phyloP scores from a whole-genome alignment of 306 rosid species.

The Hippophae rhamnoides region DNA sequence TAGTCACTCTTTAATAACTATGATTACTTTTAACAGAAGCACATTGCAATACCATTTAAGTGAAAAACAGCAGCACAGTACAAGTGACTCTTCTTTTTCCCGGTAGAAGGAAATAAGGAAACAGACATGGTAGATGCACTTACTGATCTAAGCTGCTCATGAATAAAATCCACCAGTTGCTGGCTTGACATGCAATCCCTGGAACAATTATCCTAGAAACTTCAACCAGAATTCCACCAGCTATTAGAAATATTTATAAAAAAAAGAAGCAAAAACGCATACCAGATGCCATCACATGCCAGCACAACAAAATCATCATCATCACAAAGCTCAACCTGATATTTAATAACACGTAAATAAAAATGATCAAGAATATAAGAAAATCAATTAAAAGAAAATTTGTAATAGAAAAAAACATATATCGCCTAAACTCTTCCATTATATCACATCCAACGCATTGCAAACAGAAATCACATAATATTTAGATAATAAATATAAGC shows the following conservation, averaged over 20 bases:
- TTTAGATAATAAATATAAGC: neutral
- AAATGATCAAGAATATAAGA: slow-evolving; percentile 5
- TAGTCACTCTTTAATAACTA: too few species aligned
- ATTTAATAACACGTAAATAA: neutral
- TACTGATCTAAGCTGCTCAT: slow-evolving; percentile 53
- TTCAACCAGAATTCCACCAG: neutral
- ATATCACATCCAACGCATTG: slow-evolving; percentile 3
- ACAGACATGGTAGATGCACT: slow-evolving; percentile 17
- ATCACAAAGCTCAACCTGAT: slow-evolving; percentile 80
- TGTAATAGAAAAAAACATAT: too few species aligned
- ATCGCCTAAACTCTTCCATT: neutral
- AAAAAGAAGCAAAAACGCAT: slow-evolving; percentile 23
- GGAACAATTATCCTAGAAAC: slow-evolving; percentile 25
- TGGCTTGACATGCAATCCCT: slow-evolving; percentile 99
- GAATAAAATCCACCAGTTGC: slow-evolving; percentile 77
- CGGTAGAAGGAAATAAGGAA: neutral
- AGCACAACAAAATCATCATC: slow-evolving; percentile 75
- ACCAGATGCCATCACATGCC: slow-evolving; percentile 96
- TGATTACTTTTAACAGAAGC: too few species aligned
- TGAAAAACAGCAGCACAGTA: neutral
- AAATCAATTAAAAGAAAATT: neutral
- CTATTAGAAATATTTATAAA: neutral
- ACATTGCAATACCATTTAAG: too few species aligned
- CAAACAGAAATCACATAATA: slow-evolving; percentile 4
- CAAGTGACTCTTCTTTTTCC: neutral